These are phyloP conservation scores for Populus tremula DNA, from an alignment of 345 rosid genomes.

Conservation along the genomic window DNA sequence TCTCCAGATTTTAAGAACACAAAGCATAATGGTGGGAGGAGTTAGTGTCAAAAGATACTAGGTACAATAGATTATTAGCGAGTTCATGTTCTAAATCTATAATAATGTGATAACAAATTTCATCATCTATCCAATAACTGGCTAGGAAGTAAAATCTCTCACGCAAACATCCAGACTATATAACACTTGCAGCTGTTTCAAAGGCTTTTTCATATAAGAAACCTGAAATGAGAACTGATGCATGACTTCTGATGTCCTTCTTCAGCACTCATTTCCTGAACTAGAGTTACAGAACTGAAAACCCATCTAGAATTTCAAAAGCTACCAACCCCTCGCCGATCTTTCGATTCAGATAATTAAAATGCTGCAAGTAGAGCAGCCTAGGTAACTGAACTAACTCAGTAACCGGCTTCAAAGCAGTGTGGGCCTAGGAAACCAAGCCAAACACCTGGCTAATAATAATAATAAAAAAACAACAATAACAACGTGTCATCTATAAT, in stretches of 20 bases:
- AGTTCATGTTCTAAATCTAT: not conserved
- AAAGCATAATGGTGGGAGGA: not conserved
- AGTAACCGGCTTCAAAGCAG: too few species aligned
- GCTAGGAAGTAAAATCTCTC: not conserved
- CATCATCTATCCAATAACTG: not conserved
- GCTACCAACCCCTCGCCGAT: not conserved
- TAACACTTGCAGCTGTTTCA: not conserved
- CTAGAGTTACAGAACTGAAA: not conserved
- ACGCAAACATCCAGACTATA: not conserved
- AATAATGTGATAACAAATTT: not conserved
- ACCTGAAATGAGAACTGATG: not conserved
- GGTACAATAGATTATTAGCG: not conserved
- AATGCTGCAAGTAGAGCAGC: too few species aligned
- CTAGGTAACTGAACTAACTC: too few species aligned
- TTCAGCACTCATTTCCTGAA: not conserved
- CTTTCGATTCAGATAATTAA: not conserved
- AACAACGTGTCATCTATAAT: rapidly evolving
- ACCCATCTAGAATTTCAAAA: not conserved
- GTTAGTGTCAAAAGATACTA: not conserved
- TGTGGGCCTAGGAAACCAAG: too few species aligned
- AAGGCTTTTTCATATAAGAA: not conserved
- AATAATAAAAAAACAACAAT: too few species aligned
- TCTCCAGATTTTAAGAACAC: conserved; percentile 18
- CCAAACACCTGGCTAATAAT: too few species aligned
- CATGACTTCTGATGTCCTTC: not conserved